Evolutionary conservation across 495 filamentous ascomycete genomes (phyloP), one percentile per base, ranked within the genome.

Genomic region (Penicillium turbatum): DNA sequence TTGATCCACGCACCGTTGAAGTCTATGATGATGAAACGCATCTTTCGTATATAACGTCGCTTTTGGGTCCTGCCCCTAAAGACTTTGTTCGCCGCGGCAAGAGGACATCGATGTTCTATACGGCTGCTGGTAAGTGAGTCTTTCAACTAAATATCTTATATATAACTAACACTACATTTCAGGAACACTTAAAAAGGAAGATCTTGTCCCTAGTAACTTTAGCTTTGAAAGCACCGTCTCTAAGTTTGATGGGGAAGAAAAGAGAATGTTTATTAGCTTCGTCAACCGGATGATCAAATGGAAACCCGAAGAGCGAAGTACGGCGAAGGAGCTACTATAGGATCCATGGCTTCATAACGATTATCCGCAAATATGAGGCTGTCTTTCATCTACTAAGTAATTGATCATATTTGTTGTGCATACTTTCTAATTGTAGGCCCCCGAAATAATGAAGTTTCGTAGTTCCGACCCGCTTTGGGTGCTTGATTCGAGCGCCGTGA

Each of bases 1-100:
- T 58, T 38, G 57, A 67, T 56, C 48, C 59, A 36, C 47, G 11
- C 35, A 38, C 11, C 3, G 44, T 31, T 32, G 45, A 52, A 24
- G 56, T 59, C 35, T 70, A 73, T 48, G 51, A 60, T 57, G 58
- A 58, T 16, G 6, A 46, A 48, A 51, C 40, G 13, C 72, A 72
- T 54, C 57, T 73, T 16, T 60, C 65, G 24, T 48, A 69, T 40
- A 73, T 74, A 51, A 67, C 67, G 35, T 63, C 68, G 17, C 47
- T 76, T 29, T 56, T 74, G 27, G 73, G 70, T n/a, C 64, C 70
- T 38, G 41, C 61, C n/a, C 72, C 72, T 26, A 40, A 56, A 48
- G 53, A 57, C 3, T 47, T 66, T 38, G 30, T 66, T 48, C 24
- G 19, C 34, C 27, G 36, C 31, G 63, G 63, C 7, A 56, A 48